Percentiles rank a stretch among this genome's conserved stretches.
These are phyloP conservation scores for Talaromyces piceae DNA, from an alignment of 2,329 filamentous ascomycete genomes.

Conservation along the genomic window DNA sequence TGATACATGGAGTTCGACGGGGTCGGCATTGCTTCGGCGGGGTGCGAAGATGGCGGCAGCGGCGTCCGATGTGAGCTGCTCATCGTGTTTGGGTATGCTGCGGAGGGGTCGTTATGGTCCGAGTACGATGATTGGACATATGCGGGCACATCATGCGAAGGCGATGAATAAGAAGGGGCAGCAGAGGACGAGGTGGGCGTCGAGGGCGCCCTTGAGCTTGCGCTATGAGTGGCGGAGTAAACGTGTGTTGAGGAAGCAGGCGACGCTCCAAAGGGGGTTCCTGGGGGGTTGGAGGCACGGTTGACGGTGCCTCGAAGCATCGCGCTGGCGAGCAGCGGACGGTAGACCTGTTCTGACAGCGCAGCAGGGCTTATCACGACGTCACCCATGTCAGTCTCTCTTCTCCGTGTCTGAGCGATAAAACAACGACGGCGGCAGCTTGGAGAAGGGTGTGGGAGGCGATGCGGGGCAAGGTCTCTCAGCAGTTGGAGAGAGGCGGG, in stretches of 20 bases:
- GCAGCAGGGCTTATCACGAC: constrained; percentile 61
- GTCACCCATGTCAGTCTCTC: constrained; percentile 54
- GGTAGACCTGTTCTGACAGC: constrained; percentile 63
- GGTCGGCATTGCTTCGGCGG: background rate
- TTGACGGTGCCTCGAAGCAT: constrained; percentile 49
- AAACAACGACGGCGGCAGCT: background rate
- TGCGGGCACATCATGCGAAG: constrained; percentile 28
- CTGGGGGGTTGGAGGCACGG: constrained; percentile 16
- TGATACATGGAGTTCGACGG: constrained; percentile 4
- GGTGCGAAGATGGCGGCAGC: constrained; percentile 2
- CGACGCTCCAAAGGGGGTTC: constrained; percentile 30
- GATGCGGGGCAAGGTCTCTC: constrained; percentile 6
- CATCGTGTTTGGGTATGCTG: constrained; percentile 15
- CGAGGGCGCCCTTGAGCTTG: constrained; percentile 25
- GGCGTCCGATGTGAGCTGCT: background rate
- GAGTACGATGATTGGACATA: constrained; percentile 26
- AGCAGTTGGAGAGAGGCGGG: background rate
- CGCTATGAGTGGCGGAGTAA: constrained; percentile 15
- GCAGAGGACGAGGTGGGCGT: constrained; percentile 28
- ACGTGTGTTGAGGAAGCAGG: constrained; percentile 18
- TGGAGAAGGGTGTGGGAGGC: background rate
- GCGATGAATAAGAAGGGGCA: constrained; percentile 25
- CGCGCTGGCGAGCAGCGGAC: constrained; percentile 51
- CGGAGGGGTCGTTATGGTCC: constrained; percentile 17
- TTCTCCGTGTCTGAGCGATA: no score